These are phyloP conservation scores for Viola pubescens DNA, from an alignment of 441 rosid genomes.

Conservation along the genomic window DNA sequence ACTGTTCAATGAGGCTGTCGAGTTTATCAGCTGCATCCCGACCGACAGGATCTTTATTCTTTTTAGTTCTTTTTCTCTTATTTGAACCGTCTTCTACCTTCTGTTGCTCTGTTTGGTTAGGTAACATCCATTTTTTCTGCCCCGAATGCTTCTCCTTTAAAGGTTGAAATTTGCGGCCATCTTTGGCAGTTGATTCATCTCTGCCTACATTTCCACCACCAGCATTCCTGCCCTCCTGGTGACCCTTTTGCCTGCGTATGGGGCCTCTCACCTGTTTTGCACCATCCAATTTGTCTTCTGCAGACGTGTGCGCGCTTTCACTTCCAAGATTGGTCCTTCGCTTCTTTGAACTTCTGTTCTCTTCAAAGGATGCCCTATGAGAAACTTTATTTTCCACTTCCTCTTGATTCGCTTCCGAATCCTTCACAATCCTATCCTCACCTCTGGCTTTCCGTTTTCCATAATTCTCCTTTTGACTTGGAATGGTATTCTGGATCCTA, in stretches of 20 bases:
- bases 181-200: conserved; percentile 14
- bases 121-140: conserved; percentile 35
- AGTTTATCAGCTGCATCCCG: conserved; percentile 54
- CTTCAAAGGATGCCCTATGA: conserved; percentile 13
- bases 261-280: conserved; percentile 19
- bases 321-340: conserved; percentile 29
- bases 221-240: conserved; percentile 7
- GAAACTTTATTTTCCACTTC: conserved; percentile 13
- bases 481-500: conserved; percentile 12
- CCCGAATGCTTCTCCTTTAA: conserved; percentile 16
- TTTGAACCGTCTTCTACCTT: conserved; percentile 21
- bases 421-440: conserved; percentile 19
- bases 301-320: conserved; percentile 19
- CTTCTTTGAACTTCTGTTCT: conserved; percentile 30
- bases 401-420: conserved; percentile 9
- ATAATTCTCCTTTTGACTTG: conserved; percentile 20
- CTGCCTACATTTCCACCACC: conserved; percentile 19
- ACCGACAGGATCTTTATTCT: conserved; percentile 40
- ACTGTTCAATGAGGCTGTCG: conserved; percentile 61
- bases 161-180: conserved; percentile 13
- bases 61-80: conserved; percentile 35
- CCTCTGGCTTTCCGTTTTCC: conserved; percentile 40
- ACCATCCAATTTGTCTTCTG: conserved; percentile 23
- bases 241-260: conserved; percentile 17
- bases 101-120: conserved; percentile 20